Conservation (phyloP, 306 rosid genomes). For the apple (Malus domestica) region ASM211411v1 NC_041790.1:29532001-29532500, state of each 20-base stretch:
- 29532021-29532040: conserved; percentile 48
- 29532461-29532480: background rate
- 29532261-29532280: conserved; percentile 33
- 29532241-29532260: conserved; percentile 46
- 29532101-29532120: conserved; percentile 40
- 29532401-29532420: background rate
- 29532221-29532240: conserved; percentile 67
- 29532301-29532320: background rate
- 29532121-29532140: conserved; percentile 62
- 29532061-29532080: conserved; percentile 39
- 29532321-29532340: background rate
- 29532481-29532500: background rate
- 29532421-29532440: no score
- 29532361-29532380: background rate
- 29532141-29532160: conserved; percentile 28
- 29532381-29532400: background rate
- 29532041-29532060: conserved; percentile 57
- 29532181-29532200: conserved; percentile 44
- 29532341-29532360: background rate
- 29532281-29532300: conserved; percentile 35
- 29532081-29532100: conserved; percentile 43
- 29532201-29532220: conserved; percentile 45
- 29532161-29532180: conserved; percentile 50
- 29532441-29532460: no score
- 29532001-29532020: conserved; percentile 5